Percentiles rank a stretch among this genome's conserved stretches.
Conservation (phyloP, 306 rosid genomes). For the Ochetophila trinervis region DNA sequence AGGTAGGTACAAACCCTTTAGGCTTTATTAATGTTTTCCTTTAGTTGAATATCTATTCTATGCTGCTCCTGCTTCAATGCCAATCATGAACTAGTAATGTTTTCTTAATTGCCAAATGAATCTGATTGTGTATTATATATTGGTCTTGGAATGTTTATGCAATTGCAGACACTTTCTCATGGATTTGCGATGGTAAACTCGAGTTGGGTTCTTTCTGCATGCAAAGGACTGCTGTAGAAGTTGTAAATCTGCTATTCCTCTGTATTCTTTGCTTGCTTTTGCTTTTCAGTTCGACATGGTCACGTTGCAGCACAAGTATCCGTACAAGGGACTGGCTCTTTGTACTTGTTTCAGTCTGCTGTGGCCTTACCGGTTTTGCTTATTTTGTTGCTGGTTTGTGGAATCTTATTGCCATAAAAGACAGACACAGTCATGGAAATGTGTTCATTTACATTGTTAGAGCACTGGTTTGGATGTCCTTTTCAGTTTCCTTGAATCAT, state of each 20-base stretch:
- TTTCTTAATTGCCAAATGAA: not conserved
- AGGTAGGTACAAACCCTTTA: no score
- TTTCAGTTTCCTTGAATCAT: slow-evolving; percentile 44
- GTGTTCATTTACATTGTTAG: slow-evolving; percentile 33
- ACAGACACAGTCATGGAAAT: slow-evolving; percentile 10
- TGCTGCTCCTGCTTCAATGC: no score
- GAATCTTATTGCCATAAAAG: slow-evolving; percentile 30
- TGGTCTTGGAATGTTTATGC: not conserved
- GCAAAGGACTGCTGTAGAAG: slow-evolving; percentile 35
- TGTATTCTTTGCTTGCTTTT: slow-evolving; percentile 28
- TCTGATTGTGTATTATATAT: not conserved
- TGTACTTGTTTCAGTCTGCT: slow-evolving; percentile 37
- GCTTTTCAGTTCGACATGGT: slow-evolving; percentile 27
- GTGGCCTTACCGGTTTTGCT: slow-evolving; percentile 39
- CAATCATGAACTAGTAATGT: no score
- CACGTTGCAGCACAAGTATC: slow-evolving; percentile 4
- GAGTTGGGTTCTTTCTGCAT: slow-evolving; percentile 42
- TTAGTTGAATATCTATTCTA: no score
- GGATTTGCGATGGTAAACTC: slow-evolving; percentile 40
- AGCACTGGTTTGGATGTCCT: slow-evolving; percentile 55
- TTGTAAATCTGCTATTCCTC: slow-evolving; percentile 37
- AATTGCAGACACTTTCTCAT: slow-evolving; percentile 36
- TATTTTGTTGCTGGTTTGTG: slow-evolving; percentile 37
- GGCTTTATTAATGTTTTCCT: no score
- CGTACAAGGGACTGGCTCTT: slow-evolving; percentile 30